phyloP scores from a whole-genome alignment of 371 early-diverging fungal genomes.

The Zychaea mexicana region DNA sequence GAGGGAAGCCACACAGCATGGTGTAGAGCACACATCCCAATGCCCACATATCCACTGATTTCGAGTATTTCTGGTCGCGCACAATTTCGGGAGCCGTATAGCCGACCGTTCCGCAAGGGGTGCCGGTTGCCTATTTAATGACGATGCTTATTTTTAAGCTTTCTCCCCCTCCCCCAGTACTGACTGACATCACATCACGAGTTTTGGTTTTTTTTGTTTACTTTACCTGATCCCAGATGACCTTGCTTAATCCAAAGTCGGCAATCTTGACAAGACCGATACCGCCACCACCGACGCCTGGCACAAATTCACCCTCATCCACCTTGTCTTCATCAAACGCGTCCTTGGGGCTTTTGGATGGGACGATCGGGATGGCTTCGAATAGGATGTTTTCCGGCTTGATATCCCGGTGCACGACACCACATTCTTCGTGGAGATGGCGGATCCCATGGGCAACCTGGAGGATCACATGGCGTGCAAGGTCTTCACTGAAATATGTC shows the following conservation, averaged over 20 bases:
- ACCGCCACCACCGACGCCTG: slow-evolving; percentile 67
- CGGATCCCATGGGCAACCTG: slow-evolving; percentile 91
- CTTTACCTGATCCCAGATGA: slow-evolving; percentile 45
- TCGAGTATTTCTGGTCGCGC: slow-evolving; percentile 64
- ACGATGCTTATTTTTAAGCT: slow-evolving; percentile 63
- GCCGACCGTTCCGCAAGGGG: slow-evolving; percentile 82
- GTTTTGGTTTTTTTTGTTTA: neutral
- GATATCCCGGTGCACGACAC: slow-evolving; percentile 92
- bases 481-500: slow-evolving; percentile 78
- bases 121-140: slow-evolving; percentile 72
- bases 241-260: slow-evolving; percentile 76
- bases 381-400: slow-evolving; percentile 89
- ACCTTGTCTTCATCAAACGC: slow-evolving; percentile 39
- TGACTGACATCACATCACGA: neutral
- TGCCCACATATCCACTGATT: slow-evolving; percentile 84
- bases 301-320: slow-evolving; percentile 59
- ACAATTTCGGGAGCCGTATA: slow-evolving; percentile 85
- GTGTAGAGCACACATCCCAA: slow-evolving; percentile 83
- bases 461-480: slow-evolving; percentile 80
- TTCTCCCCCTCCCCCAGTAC: no score
- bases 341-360: slow-evolving; percentile 17
- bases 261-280: slow-evolving; percentile 72
- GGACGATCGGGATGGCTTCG: slow-evolving; percentile 55
- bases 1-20: slow-evolving; percentile 77
- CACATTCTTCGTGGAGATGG: slow-evolving; percentile 87